These are phyloP conservation scores for Lecanosticta acicola DNA, from an alignment of 2,329 filamentous ascomycete genomes.

Conservation along the genomic window DNA sequence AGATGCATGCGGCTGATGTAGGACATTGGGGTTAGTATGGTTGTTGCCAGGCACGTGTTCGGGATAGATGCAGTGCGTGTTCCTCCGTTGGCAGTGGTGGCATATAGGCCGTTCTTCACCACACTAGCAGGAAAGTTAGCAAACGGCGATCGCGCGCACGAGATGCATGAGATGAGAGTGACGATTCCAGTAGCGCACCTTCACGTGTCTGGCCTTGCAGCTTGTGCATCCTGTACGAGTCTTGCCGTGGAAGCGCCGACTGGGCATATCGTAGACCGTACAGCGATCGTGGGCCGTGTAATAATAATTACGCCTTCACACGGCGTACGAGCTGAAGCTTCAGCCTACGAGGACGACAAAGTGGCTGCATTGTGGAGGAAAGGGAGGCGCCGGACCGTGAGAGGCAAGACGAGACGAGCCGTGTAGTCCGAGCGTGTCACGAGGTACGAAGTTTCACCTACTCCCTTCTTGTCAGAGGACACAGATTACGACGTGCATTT, in stretches of 20 bases:
- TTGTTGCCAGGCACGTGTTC: background rate
- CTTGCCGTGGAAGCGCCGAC: conserved; percentile 27
- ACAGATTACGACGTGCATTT: too few species aligned
- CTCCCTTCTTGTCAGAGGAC: too few species aligned
- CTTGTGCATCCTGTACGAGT: conserved; percentile 22
- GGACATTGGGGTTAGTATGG: background rate
- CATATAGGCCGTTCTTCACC: conserved; percentile 26
- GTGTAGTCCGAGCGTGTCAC: too few species aligned
- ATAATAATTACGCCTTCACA: background rate
- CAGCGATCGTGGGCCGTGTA: background rate
- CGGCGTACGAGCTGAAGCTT: background rate
- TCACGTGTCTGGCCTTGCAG: conserved; percentile 29
- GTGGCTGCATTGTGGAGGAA: too few species aligned
- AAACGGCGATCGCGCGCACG: background rate
- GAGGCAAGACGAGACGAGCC: too few species aligned
- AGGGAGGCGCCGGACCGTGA: too few species aligned
- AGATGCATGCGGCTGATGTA: background rate
- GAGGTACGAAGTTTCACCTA: too few species aligned
- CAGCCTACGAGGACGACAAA: too few species aligned
- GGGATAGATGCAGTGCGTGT: conserved; percentile 21
- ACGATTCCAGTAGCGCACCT: conserved; percentile 15
- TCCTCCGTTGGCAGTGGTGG: conserved; percentile 24
- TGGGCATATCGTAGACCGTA: conserved; percentile 19
- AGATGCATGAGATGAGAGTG: background rate
- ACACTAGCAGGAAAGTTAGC: conserved; percentile 15